Base-by-base conservation (phyloP, 2,329 filamentous ascomycete species). In the Trichocomaceae sp. region DNA sequence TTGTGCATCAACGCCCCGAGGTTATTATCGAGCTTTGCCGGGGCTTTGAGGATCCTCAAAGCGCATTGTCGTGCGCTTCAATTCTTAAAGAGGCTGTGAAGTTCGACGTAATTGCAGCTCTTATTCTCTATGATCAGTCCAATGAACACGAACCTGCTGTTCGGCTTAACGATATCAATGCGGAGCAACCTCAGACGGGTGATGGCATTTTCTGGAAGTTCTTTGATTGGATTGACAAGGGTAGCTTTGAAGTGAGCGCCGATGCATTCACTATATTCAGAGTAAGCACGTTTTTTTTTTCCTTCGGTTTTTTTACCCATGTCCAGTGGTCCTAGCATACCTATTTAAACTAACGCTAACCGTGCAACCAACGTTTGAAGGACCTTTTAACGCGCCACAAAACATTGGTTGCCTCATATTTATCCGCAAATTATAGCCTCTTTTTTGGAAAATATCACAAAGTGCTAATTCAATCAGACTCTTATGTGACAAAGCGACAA, bases 191-290 rank as follows among this genome's bases (percentile, higher is more conserved):
- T 33, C 87, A 93, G 63, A 86, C 82, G 47, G 91, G 91, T 12
- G 81, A 84, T 45, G 92, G 92, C 2, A 84, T 96, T 1, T 96
- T 99, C 70, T 99, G 93, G 93, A 86, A 83, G 47, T 97, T 97
- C 74, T 97, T 99, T 67, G 84, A 87, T 58, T 99, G 92, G 90
- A 95, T 99, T 64, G 91, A 97, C 74, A 90, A 90, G 73, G 90
- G 90, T 63, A 91, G 88, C 29, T 99, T 99, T 66, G 93, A 99
- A 76, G 89, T 97, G 61, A 91, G 90, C 64, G 92, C 93, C 31
- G 93, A 99, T 77, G 92, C 93, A 1, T 99, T 99, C 71, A 96
- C 91, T 56, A 97, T 92, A 4, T 99, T 99, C 73, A 83, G 92
- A 70, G 89, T 96, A 80, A 65, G 82, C 44, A 22, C 17, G 41